Percentiles rank a stretch among this genome's conserved stretches.
These are phyloP conservation scores for Tulasnella sp. DNA, from an alignment of 768 basidiomycete genomes.

Conservation along the genomic window DNA sequence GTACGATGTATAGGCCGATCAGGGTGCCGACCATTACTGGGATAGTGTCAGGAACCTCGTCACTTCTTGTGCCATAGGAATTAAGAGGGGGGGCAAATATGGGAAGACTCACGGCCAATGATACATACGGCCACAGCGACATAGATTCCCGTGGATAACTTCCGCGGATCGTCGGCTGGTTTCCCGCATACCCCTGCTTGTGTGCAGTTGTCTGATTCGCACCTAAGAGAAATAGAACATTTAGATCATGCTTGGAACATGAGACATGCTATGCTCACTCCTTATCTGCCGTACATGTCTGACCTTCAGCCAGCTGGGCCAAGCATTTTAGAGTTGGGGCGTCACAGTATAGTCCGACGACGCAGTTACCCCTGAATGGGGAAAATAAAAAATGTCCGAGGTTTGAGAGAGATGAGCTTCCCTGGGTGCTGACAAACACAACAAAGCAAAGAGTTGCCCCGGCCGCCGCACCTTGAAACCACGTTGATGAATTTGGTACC, in stretches of 20 bases:
- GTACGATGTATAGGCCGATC: slow-evolving; percentile 54
- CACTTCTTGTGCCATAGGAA: too few relatives aligned
- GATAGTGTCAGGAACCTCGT: not conserved
- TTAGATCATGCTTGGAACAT: not conserved
- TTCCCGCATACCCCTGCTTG: slow-evolving; percentile 49
- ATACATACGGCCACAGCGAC: slow-evolving; percentile 59
- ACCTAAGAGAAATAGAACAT: slow-evolving; percentile 34
- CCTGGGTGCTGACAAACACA: not conserved
- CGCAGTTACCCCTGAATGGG: slow-evolving; percentile 55
- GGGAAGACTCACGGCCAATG: slow-evolving; percentile 45
- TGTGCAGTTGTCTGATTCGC: slow-evolving; percentile 64
- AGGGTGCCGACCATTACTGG: slow-evolving; percentile 62
- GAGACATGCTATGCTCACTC: slow-evolving; percentile 30
- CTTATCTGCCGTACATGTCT: slow-evolving; percentile 44
- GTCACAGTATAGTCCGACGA: slow-evolving; percentile 66
- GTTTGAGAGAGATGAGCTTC: not conserved
- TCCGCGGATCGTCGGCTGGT: slow-evolving; percentile 46
- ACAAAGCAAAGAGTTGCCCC: not conserved
- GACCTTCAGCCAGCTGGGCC: slow-evolving; percentile 45
- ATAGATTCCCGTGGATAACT: slow-evolving; percentile 61
- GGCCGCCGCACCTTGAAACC: slow-evolving; percentile 55
- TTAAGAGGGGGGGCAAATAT: too few relatives aligned
- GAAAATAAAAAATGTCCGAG: not conserved
- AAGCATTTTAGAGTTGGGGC: slow-evolving; percentile 45
- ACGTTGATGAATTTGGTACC: slow-evolving; percentile 60